Base-by-base conservation (phyloP, 306 rosid genomes). In the Cicer cuneatum region DNA sequence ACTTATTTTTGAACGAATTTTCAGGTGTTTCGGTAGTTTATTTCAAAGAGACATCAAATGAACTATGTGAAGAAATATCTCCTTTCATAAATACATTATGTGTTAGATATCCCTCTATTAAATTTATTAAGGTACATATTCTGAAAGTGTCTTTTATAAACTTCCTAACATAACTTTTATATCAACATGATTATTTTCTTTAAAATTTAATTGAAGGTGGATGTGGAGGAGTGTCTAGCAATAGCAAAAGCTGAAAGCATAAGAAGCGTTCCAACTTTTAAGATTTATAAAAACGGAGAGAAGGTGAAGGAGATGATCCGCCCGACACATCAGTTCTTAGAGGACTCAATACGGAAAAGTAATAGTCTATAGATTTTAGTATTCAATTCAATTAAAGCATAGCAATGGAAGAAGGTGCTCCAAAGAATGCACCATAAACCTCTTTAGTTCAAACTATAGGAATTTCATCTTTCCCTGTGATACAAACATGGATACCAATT, bases 81-180 rank as follows among this genome's bases (percentile, higher is more conserved):
- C 89, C 93, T 45, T 90, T 93, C 81, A 79, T 93, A 72, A 93
- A 89, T 74, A 89, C 84, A 79, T 80, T 92, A 49, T 92, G 97
- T 47, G 88, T 92, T 71, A 84, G 97, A 87, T 89, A 92, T 70
- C 91, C 96, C 11, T 82, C 91, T 58, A 75, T 89, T 39, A 85
- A 88, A 58, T 89, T 92, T 71, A 85, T 87, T 37, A 92, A 86
- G 93, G 97, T 92, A 89, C 42, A 54, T 47, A 69, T 66, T 40
- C 38, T 41, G 35, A 7, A 10, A 15, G 48, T 47, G 58, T 7
- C 33, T 68, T 80, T 65, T 21, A n/a, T 46, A 7, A 63, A 39
- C 61, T 15, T 49, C 15, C 57, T 41, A n/a, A 45, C 63, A 67
- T 61, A 51, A 33, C 24, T 51, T 11, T 11, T 5, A 0, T 16